These are phyloP conservation scores for Diplotaxis tenuifolia DNA, from an alignment of 345 rosid species.

Conservation along the genomic window DNA sequence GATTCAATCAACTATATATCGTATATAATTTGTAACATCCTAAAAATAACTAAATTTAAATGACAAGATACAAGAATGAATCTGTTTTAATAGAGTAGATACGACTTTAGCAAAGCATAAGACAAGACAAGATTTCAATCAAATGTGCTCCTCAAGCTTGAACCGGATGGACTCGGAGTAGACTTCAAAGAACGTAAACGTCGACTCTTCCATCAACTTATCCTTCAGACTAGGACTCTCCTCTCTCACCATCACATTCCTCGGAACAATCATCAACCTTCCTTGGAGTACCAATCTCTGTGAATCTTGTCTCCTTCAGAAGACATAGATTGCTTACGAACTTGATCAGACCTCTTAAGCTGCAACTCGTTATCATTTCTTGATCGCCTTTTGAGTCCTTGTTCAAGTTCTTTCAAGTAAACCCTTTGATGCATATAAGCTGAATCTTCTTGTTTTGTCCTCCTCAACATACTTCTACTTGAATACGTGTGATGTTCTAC, in stretches of 20 bases:
- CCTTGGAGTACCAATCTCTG: slow-evolving; percentile 42
- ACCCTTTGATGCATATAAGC: slow-evolving; percentile 39
- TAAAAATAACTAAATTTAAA: too few species aligned
- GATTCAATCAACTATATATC: too few species aligned
- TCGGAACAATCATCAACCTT: slow-evolving; percentile 33
- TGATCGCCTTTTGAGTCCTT: slow-evolving; percentile 17
- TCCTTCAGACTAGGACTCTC: slow-evolving; percentile 56
- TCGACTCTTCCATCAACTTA: slow-evolving; percentile 65
- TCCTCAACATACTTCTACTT: too few species aligned
- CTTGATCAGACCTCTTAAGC: slow-evolving; percentile 33
- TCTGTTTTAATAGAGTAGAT: too few species aligned
- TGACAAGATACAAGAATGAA: too few species aligned
- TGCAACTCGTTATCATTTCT: slow-evolving; percentile 35
- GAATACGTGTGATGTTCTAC: slow-evolving; percentile 13
- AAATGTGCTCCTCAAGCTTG: slow-evolving; percentile 8
- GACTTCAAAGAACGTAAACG: slow-evolving; percentile 45
- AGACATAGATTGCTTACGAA: slow-evolving; percentile 48
- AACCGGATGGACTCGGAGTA: slow-evolving; percentile 19
- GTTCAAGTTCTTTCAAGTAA: slow-evolving; percentile 38
- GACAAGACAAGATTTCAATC: neutral
- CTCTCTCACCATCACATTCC: slow-evolving; percentile 9
- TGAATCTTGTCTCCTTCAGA: slow-evolving; percentile 68
- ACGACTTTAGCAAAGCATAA: neutral
- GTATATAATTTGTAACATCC: too few species aligned
- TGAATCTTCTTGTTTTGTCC: slow-evolving; percentile 8